Evolutionary conservation across 768 basidiomycete species (phyloP).

Genomic region (Boletus reticulatus): DNA sequence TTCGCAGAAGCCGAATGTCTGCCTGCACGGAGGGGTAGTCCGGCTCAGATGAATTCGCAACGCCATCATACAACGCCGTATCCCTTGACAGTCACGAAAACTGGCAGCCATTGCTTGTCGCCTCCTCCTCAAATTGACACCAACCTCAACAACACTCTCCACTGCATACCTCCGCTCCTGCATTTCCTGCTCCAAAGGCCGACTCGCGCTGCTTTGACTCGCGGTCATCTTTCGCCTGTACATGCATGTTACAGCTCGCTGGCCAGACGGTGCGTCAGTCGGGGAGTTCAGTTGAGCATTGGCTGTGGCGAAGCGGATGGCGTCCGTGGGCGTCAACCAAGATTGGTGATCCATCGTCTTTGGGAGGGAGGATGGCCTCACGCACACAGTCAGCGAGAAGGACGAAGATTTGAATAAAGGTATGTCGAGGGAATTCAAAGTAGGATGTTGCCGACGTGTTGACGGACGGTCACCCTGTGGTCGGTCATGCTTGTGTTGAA

Average conservation of each 20-base stretch:
- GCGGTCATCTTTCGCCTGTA: constrained; percentile 83
- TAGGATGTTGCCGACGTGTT: too few species aligned
- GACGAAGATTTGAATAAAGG: constrained; percentile 94
- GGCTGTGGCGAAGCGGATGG: too few species aligned
- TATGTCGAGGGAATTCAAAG: constrained; percentile 75
- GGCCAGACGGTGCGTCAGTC: constrained; percentile 63
- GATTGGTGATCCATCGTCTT: too few species aligned
- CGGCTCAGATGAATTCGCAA: too few species aligned
- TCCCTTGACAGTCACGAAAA: too few species aligned
- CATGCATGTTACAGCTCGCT: constrained; percentile 97
- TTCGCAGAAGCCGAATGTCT: too few species aligned
- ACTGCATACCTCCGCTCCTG: constrained; percentile 70
- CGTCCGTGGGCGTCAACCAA: constrained; percentile 89
- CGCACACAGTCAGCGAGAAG: constrained; percentile 85
- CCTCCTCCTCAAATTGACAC: too few species aligned
- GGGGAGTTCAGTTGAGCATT: constrained; percentile 66
- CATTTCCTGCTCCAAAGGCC: constrained; percentile 31
- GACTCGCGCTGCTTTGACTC: constrained; percentile 35
- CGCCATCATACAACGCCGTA: too few species aligned
- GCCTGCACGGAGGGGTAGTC: too few species aligned
- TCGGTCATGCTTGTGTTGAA: constrained; percentile 79
- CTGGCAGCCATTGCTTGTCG: too few species aligned
- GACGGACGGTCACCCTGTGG: constrained; percentile 77
- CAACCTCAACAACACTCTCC: too few species aligned
- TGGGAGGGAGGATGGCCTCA: too few species aligned